Conservation (phyloP, 1,139 yeast species). For the Hyphopichia wangnamkhiaoensis region DNA sequence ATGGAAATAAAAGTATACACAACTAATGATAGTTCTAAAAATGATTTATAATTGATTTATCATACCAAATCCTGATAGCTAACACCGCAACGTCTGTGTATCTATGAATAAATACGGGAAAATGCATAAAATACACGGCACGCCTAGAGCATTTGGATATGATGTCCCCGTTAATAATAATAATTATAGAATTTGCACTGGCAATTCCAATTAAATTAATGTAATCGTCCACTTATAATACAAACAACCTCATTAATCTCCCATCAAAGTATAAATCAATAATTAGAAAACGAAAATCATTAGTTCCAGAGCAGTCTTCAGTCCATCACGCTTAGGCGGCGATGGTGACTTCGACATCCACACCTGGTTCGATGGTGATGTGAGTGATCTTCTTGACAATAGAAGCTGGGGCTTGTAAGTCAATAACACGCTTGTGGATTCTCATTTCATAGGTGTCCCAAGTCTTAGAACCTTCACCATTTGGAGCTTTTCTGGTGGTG, state of each 20-base stretch:
- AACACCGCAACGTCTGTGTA: constrained; percentile 63
- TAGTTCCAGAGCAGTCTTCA: neutral
- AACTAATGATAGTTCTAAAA: neutral
- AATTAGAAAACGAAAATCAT: neutral
- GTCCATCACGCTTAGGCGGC: constrained; percentile 28
- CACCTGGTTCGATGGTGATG: constrained; percentile 72
- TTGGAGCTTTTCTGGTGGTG: constrained; percentile 99
- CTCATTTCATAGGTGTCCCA: constrained; percentile 99
- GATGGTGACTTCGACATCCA: constrained; percentile 43
- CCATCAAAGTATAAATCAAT: too few species aligned
- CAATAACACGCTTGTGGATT: constrained; percentile 99
- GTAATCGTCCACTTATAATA: too few species aligned
- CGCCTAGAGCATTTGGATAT: constrained; percentile 60
- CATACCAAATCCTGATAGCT: constrained; percentile 57
- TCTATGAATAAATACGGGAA: constrained; percentile 9
- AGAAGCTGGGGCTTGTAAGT: constrained; percentile 95
- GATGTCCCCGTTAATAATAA: constrained; percentile 22
- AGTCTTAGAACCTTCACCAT: constrained; percentile 99
- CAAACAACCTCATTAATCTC: too few species aligned
- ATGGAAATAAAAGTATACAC: neutral
- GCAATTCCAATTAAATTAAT: too few species aligned
- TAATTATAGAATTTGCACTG: too few species aligned
- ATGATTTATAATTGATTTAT: constrained; percentile 10
- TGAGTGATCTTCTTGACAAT: constrained; percentile 96
- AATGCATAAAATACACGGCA: constrained; percentile 47